These are phyloP conservation scores for Lentinula novae-zelandiae DNA, from an alignment of 1,284 basidiomycete genomes.

Conservation along the genomic window DNA sequence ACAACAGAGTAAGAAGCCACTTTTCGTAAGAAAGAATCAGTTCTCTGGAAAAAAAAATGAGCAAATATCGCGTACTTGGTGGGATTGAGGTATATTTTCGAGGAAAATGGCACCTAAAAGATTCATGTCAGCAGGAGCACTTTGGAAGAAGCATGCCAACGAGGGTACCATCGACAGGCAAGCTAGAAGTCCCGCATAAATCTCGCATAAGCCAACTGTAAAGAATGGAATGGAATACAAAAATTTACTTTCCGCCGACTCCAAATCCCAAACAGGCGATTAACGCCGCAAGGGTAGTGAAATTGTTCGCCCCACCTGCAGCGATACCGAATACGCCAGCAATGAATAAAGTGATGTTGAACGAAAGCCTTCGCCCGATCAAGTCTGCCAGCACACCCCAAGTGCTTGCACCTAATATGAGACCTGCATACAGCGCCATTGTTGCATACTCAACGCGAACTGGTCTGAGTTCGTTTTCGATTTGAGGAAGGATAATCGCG, in stretches of 20 bases:
- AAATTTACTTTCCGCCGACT: conserved; percentile 50
- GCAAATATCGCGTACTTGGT: conserved; percentile 35
- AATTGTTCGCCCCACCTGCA: conserved; percentile 51
- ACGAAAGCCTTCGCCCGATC: conserved; percentile 50
- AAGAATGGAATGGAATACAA: neutral
- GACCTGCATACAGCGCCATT: conserved; percentile 53
- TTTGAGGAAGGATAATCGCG: conserved; percentile 47
- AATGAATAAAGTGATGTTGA: conserved; percentile 59
- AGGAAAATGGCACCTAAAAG: conserved; percentile 47
- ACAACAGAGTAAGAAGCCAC: conserved; percentile 64
- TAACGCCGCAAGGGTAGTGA: conserved; percentile 45
- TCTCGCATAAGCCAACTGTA: neutral
- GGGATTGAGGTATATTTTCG: conserved; percentile 49
- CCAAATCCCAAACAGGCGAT: conserved; percentile 54
- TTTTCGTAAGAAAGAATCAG: conserved; percentile 18
- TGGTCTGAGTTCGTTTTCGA: conserved; percentile 43
- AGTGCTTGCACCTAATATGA: conserved; percentile 53
- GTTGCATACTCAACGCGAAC: conserved; percentile 44
- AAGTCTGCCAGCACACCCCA: conserved; percentile 51
- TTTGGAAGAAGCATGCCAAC: neutral
- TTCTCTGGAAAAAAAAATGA: neutral
- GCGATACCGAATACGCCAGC: conserved; percentile 56
- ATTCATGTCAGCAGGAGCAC: neutral
- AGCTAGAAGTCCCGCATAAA: conserved; percentile 22
- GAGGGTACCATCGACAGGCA: conserved; percentile 49